Conservation (phyloP, 306 rosid genomes). For the Lathyrus sativus region DNA sequence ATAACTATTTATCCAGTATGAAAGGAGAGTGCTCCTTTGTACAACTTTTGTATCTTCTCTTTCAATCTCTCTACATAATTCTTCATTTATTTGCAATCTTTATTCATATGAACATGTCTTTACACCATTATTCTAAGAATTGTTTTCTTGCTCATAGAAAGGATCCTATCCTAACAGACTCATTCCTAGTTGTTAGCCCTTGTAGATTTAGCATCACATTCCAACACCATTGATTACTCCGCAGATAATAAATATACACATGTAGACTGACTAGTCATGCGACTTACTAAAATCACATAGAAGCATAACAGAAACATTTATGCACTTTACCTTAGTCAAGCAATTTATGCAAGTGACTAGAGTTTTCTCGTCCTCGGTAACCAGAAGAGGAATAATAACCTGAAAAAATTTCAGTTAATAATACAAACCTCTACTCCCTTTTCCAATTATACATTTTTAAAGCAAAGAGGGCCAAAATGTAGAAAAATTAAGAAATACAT, state of each 20-base stretch:
- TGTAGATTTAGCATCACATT: not conserved
- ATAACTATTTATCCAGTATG: too few relatives aligned
- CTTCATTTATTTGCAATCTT: not conserved
- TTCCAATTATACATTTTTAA: constrained; percentile 1
- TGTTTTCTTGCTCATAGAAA: not conserved
- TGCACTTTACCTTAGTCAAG: constrained; percentile 78
- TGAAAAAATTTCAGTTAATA: constrained; percentile 45
- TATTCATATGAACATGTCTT: not conserved
- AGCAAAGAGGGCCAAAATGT: constrained; percentile 14
- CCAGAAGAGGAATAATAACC: constrained; percentile 90
- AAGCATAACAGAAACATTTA: constrained; percentile 13
- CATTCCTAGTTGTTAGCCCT: constrained; percentile 11
- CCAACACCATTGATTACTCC: not conserved
- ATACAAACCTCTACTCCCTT: not conserved
- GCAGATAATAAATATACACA: constrained; percentile 15
- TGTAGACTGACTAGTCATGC: not conserved
- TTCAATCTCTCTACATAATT: not conserved
- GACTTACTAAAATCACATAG: constrained; percentile 7
- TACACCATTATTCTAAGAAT: not conserved
- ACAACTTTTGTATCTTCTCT: not conserved
- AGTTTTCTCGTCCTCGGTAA: constrained; percentile 92
- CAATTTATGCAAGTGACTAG: constrained; percentile 88
- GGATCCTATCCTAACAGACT: not conserved
- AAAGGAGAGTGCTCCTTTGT: not conserved
- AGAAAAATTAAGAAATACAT: constrained; percentile 40